Evolutionary conservation across 164 flowering plant species (phyloP), one percentile per base, ranked within the genome.

Genomic region (Aristolochia contorta): DNA sequence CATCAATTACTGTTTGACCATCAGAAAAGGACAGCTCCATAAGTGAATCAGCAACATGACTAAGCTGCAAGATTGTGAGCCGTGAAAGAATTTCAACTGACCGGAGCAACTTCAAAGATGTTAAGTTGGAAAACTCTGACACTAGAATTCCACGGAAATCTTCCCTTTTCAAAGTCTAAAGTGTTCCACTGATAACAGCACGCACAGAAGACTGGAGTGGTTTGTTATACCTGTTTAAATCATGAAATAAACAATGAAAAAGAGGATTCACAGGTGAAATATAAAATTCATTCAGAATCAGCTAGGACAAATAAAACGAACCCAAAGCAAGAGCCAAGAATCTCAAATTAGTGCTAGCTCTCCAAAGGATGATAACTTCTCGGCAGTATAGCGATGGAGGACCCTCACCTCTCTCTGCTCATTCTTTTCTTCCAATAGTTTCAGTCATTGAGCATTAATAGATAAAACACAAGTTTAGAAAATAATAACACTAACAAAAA

Each of bases 151-250:
- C 96, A 60, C 99, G 87, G 70, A 93, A 93, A 68, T 93, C 94
- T 73, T 93, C 96, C 80, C 99, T 77, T 68, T 70, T 89, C 51
- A 93, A 73, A 55, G 97, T 87, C 99, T 97, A 93, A 0, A 93
- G 83, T 13, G 91, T 90, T 66, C 99, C 99, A 71, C 46, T 61
- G 33, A 91, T 84, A 71, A 93, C 97, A 56, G 97, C 96, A 58
- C 90, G 87, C n/a, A 93, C 96, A 65, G 99, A 90, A 14, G 99
- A 91, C 78, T 93, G 99, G 48, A 93, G 97, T 53, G 99, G 99
- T 68, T 93, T 93, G 75, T 93, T 93, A 57, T 84, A 81, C 99
- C 99, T 93, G 72, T 50, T 68, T 22, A n/a, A 23, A 37, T 23
- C 52, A 58, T 20, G 45, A 23, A 27, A 55, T 45, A 37, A 41